phyloP scores from a whole-genome alignment of 345 rosid genomes.

The Pugionium cornutum region DNA sequence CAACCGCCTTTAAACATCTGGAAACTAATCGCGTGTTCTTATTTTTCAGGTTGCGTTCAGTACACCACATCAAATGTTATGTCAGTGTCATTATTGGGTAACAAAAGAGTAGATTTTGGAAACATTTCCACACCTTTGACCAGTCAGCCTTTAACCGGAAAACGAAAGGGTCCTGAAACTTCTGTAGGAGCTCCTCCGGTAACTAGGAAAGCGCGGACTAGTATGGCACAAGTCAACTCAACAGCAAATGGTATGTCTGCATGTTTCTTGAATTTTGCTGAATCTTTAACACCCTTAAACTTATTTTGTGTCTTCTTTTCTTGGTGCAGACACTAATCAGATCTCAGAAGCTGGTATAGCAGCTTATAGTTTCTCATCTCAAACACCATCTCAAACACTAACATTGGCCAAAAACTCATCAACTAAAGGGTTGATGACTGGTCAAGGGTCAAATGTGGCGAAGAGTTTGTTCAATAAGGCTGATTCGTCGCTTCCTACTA shows the following conservation, averaged over 20 bases:
- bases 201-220: slow-evolving; percentile 51
- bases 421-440: slow-evolving; percentile 21
- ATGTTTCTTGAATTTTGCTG: not conserved
- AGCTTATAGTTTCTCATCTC: slow-evolving; percentile 26
- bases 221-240: slow-evolving; percentile 35
- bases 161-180: slow-evolving; percentile 47
- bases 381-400: slow-evolving; percentile 33
- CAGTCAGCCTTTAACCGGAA: slow-evolving; percentile 45
- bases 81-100: slow-evolving; percentile 45
- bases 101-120: slow-evolving; percentile 26
- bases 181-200: slow-evolving; percentile 41
- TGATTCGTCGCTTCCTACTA: slow-evolving; percentile 41
- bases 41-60: slow-evolving; percentile 41
- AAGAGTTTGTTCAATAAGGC: slow-evolving; percentile 64
- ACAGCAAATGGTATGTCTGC: slow-evolving; percentile 48
- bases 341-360: slow-evolving; percentile 20
- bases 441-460: slow-evolving; percentile 52
- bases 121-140: slow-evolving; percentile 38
- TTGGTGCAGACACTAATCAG: slow-evolving; percentile 22
- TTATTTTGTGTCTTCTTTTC: slow-evolving; percentile 7
- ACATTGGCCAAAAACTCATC: slow-evolving; percentile 26
- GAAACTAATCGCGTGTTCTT: slow-evolving; percentile 2
- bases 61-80: slow-evolving; percentile 42
- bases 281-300: not conserved
- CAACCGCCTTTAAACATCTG: not conserved